phyloP scores from a whole-genome alignment of 2,329 filamentous ascomycete genomes.

The Paecilomyces dactylethromorphus region DNA sequence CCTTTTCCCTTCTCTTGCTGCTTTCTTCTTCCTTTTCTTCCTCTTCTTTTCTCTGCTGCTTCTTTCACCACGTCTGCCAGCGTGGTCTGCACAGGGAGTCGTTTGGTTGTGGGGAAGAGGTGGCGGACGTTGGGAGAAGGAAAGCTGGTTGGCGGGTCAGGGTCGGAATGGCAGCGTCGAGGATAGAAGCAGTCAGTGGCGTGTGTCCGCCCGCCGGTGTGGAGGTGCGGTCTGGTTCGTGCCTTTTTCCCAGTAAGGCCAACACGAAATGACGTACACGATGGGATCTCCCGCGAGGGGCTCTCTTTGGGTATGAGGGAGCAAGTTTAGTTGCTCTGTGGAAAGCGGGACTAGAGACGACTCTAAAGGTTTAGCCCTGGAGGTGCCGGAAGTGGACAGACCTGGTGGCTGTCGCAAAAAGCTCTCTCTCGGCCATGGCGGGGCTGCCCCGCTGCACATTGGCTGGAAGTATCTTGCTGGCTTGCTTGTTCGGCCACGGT shows the following conservation, averaged over 20 bases:
- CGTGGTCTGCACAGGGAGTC: background rate
- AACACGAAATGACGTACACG: background rate
- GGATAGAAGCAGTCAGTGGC: background rate
- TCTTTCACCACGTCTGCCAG: background rate
- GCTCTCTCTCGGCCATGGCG: slow-evolving; percentile 1
- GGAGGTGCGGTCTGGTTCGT: background rate
- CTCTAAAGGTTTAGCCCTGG: background rate
- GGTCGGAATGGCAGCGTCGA: slow-evolving; percentile 3
- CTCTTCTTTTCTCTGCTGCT: background rate
- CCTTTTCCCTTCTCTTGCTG: background rate
- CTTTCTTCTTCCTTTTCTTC: background rate
- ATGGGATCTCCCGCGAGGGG: background rate
- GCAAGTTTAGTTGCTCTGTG: no score
- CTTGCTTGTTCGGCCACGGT: background rate
- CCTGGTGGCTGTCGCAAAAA: slow-evolving; percentile 9
- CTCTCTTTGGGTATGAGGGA: background rate
- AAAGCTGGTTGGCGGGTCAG: slow-evolving; percentile 5
- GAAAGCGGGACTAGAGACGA: no score
- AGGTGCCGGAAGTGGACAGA: background rate
- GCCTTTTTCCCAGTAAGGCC: background rate
- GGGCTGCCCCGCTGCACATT: slow-evolving; percentile 1
- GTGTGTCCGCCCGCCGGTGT: background rate
- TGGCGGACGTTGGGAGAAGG: background rate
- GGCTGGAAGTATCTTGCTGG: background rate
- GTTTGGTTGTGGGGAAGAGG: background rate